Conservation (phyloP, 345 rosid genomes). For the Pelargonium nanum region DNA sequence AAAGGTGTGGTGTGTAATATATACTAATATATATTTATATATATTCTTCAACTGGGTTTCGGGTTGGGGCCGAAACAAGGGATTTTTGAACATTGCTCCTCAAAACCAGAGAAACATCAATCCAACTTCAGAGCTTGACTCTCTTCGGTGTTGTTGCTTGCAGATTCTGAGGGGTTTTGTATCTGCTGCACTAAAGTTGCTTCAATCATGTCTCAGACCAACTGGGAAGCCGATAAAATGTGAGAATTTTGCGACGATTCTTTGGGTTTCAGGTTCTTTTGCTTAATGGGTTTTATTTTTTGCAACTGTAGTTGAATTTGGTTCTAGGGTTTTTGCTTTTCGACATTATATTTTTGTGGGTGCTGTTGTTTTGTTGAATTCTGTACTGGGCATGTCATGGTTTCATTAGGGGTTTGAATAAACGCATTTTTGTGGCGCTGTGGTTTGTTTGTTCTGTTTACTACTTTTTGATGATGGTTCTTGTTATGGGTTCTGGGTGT, state of each 20-base stretch:
- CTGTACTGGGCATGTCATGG: neutral
- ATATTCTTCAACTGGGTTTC: neutral
- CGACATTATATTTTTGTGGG: neutral
- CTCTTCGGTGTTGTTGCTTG: neutral
- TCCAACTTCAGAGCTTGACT: neutral
- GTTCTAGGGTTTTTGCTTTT: neutral
- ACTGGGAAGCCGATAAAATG: conserved; percentile 99
- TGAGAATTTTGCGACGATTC: conserved; percentile 7
- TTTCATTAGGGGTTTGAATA: neutral
- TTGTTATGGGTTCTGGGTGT: neutral
- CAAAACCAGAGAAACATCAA: too few species aligned
- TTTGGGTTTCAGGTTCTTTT: neutral
- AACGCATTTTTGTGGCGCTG: neutral
- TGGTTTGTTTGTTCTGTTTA: neutral
- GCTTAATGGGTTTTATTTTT: neutral
- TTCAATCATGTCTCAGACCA: conserved; percentile 75
- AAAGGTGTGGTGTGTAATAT: too few species aligned
- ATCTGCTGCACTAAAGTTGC: too few species aligned
- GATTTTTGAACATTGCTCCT: too few species aligned
- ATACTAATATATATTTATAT: too few species aligned
- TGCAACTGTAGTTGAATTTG: neutral
- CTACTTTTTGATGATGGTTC: neutral
- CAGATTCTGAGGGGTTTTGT: neutral
- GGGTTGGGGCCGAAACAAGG: too few species aligned
- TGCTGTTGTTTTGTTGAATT: neutral